These are phyloP conservation scores for Petasospora rhodanensis DNA, from an alignment of 1,139 yeast genomes.

Conservation along the genomic window DNA sequence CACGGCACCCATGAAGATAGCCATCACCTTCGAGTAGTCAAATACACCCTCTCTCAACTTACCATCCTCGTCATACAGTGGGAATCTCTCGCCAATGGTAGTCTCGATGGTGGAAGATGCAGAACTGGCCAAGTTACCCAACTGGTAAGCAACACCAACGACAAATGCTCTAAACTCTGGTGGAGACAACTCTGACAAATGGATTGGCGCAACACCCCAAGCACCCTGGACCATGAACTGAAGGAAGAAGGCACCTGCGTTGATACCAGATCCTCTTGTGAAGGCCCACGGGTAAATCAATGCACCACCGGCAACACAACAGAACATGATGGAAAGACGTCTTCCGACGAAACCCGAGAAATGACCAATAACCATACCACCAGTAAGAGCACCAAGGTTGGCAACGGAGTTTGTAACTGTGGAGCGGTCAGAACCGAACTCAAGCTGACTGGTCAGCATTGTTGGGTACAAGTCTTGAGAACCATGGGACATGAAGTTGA, in stretches of 20 bases:
- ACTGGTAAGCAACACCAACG: slow-evolving; percentile 72
- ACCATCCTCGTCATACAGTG: slow-evolving; percentile 37
- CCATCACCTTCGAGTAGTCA: slow-evolving; percentile 67
- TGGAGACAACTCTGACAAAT: slow-evolving; percentile 69
- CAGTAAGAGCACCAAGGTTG: slow-evolving; percentile 63
- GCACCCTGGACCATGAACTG: slow-evolving; percentile 85
- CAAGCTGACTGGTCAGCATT: slow-evolving; percentile 48
- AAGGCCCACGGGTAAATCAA: slow-evolving; percentile 72
- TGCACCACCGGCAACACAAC: slow-evolving; percentile 67
- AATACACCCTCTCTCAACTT: slow-evolving; percentile 28
- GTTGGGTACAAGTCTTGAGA: slow-evolving; percentile 74
- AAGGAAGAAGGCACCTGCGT: slow-evolving; percentile 75
- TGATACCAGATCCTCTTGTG: slow-evolving; percentile 47
- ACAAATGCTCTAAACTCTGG: slow-evolving; percentile 73
- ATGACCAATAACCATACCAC: slow-evolving; percentile 63
- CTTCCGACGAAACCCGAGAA: slow-evolving; percentile 57
- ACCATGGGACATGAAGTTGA: slow-evolving; percentile 69
- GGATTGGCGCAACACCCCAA: slow-evolving; percentile 84
- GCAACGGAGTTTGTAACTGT: slow-evolving; percentile 70
- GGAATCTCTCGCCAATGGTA: slow-evolving; percentile 66
- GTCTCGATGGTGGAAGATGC: slow-evolving; percentile 83
- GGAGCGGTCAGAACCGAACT: slow-evolving; percentile 44
- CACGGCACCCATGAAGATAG: slow-evolving; percentile 78
- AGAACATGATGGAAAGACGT: slow-evolving; percentile 49
- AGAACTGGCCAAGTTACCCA: slow-evolving; percentile 79